Conservation (phyloP, 1,284 basidiomycete species). For the Fomitiporia mediterranea region DNA sequence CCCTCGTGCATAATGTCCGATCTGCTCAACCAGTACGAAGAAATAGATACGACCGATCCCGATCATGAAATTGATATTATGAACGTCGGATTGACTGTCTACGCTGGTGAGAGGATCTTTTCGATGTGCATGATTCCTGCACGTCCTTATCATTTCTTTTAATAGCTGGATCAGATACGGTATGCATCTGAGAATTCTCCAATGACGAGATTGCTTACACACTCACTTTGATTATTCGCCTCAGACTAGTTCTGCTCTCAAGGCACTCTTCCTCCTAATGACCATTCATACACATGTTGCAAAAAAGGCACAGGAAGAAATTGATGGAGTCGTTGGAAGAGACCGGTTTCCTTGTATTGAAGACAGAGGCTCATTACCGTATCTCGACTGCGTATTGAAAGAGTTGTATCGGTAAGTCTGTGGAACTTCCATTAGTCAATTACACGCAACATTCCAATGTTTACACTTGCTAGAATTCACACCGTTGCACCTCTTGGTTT, state of each 20-base stretch:
- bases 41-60: not conserved
- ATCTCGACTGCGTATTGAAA: slow-evolving; percentile 28
- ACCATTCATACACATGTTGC: slow-evolving; percentile 17
- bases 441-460: not conserved
- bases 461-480: not conserved
- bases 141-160: too few species aligned
- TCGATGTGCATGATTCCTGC: too few species aligned
- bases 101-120: slow-evolving; percentile 7
- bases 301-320: slow-evolving; percentile 16
- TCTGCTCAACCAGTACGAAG: slow-evolving; percentile 12
- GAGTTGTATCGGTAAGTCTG: slow-evolving; percentile 27
- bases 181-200: too few species aligned
- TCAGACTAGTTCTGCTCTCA: not conserved
- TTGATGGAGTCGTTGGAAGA: slow-evolving; percentile 15
- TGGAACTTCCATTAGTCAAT: not conserved
- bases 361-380: slow-evolving; percentile 27
- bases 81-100: not conserved
- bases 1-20: not conserved
- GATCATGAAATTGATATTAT: slow-evolving; percentile 13
- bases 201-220: too few species aligned
- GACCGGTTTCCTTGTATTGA: slow-evolving; percentile 22
- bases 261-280: slow-evolving; percentile 20
- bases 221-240: too few species aligned
- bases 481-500: not conserved
- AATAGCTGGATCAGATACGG: too few species aligned